Evolutionary conservation across 2,329 filamentous ascomycete species (phyloP).

Genomic region (Colletotrichum noveboracense): DNA sequence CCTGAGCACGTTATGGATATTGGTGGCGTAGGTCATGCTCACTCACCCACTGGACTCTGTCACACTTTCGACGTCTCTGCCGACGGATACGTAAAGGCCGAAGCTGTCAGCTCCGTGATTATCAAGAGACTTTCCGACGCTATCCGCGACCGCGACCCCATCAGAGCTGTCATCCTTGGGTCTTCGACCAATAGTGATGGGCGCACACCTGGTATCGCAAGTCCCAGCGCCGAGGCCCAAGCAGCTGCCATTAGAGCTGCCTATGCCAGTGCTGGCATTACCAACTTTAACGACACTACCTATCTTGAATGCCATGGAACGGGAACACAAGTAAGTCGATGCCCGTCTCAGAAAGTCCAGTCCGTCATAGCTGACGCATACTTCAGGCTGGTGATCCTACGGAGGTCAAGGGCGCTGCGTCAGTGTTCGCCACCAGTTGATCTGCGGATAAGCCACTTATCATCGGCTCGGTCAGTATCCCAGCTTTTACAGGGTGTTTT

Average conservation of each 20-base stretch:
- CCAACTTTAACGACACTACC: slow-evolving; percentile 22
- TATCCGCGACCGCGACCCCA: slow-evolving; percentile 43
- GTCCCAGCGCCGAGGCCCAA: slow-evolving; percentile 33
- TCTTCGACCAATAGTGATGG: slow-evolving; percentile 35
- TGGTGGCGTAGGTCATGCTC: background rate
- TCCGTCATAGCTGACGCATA: background rate
- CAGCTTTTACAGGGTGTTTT: no score
- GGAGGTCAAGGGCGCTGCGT: slow-evolving; percentile 33
- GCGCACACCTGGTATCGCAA: slow-evolving; percentile 38
- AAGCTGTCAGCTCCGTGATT: slow-evolving; percentile 45
- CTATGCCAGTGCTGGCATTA: slow-evolving; percentile 32
- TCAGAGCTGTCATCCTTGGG: slow-evolving; percentile 35
- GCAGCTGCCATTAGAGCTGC: slow-evolving; percentile 31
- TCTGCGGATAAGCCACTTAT: slow-evolving; percentile 22
- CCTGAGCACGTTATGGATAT: slow-evolving; percentile 30
- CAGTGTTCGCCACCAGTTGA: slow-evolving; percentile 26
- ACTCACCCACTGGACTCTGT: background rate
- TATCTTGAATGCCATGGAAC: slow-evolving; percentile 47
- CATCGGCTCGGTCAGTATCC: slow-evolving; percentile 28
- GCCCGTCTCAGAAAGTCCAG: no score
- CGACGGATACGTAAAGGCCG: slow-evolving; percentile 52
- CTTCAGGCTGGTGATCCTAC: slow-evolving; percentile 37
- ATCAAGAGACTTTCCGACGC: slow-evolving; percentile 49
- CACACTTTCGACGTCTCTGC: slow-evolving; percentile 31
- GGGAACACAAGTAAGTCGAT: slow-evolving; percentile 29